Conservation (phyloP, 148 eudicot genomes). For the Fagopyrum esculentum region DNA sequence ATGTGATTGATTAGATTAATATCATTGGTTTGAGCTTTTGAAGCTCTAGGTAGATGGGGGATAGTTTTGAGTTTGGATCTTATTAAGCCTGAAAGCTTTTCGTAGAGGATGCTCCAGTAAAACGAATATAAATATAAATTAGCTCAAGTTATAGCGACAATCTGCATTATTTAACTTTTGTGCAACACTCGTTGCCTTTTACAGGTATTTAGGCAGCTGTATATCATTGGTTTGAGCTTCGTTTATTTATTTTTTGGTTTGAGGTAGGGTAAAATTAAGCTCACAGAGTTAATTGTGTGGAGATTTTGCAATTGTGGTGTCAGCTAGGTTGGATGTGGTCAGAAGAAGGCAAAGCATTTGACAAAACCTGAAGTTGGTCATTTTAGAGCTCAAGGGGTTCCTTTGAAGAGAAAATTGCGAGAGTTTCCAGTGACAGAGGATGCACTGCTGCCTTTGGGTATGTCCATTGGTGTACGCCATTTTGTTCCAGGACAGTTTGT, state of each 20-base stretch:
- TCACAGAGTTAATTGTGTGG: constrained; percentile 22
- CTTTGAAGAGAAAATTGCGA: constrained; percentile 86
- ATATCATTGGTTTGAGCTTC: neutral
- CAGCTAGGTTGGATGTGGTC: constrained; percentile 84
- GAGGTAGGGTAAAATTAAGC: neutral
- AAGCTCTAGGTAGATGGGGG: constrained; percentile 5
- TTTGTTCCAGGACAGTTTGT: constrained; percentile 94
- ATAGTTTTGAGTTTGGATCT: neutral
- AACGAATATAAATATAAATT: neutral
- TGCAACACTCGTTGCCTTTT: neutral
- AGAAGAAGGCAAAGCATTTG: constrained; percentile 88
- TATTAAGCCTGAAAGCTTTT: neutral
- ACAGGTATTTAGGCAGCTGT: neutral
- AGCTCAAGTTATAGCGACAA: neutral
- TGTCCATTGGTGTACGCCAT: constrained; percentile 74
- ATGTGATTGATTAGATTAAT: neutral
- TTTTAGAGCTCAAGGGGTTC: constrained; percentile 98
- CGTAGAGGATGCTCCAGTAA: neutral
- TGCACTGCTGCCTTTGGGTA: constrained; percentile 85
- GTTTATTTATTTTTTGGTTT: neutral
- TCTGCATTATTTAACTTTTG: neutral
- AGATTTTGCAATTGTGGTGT: constrained; percentile 24
- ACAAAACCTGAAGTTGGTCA: constrained; percentile 92
- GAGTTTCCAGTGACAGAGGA: constrained; percentile 95
- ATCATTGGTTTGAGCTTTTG: neutral